These are phyloP conservation scores for Phialophora chinensis DNA, from an alignment of 2,329 filamentous ascomycete genomes.

Conservation along the genomic window DNA sequence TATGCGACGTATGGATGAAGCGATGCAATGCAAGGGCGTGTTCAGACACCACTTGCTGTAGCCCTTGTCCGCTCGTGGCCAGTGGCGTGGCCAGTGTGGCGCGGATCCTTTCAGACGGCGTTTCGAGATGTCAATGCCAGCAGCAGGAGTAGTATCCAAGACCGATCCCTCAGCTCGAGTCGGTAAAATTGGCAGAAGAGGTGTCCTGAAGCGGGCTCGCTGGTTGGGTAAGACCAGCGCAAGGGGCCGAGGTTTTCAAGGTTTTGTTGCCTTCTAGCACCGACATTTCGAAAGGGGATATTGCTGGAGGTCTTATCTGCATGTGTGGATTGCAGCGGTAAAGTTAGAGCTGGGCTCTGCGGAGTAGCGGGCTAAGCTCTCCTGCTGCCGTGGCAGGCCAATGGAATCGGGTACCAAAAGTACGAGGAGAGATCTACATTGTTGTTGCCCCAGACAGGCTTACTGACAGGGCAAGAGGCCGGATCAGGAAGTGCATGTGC, in stretches of 20 bases:
- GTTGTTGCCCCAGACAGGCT: not conserved
- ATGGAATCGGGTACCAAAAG: constrained; percentile 4
- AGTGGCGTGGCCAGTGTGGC: not conserved
- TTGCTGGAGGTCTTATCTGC: not conserved
- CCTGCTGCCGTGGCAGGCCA: not conserved
- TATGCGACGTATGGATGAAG: not conserved
- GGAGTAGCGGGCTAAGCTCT: constrained; percentile 5
- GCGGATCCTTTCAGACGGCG: not conserved
- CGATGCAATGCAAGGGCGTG: not conserved
- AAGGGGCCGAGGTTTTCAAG: not conserved
- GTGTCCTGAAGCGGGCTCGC: not conserved
- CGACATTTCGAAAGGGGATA: not conserved
- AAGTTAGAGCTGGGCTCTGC: not conserved
- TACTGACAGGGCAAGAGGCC: not conserved
- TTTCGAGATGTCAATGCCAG: not conserved
- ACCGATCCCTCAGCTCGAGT: not conserved
- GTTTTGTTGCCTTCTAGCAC: not conserved
- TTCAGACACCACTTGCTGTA: not conserved
- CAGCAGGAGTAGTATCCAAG: not conserved
- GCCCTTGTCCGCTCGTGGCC: not conserved
- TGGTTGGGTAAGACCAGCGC: not conserved
- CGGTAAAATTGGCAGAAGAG: not conserved
- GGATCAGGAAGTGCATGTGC: not conserved
- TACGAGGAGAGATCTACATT: constrained; percentile 1
- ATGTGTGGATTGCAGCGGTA: not conserved